Conservation (phyloP, 2,329 filamentous ascomycete species). For the Epichloe gansuensis region DNA sequence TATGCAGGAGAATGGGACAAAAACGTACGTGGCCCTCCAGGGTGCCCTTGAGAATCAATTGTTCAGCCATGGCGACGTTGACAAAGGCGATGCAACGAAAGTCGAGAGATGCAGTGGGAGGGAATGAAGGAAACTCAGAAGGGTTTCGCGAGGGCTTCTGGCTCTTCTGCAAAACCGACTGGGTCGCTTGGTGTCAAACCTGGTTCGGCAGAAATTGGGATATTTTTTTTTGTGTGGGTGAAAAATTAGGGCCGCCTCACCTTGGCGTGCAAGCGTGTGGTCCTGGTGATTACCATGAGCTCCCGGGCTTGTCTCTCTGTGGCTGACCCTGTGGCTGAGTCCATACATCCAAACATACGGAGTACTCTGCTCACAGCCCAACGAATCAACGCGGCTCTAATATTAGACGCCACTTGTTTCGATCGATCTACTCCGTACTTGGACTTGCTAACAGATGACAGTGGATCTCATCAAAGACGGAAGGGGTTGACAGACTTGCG, state of each 20-base stretch:
- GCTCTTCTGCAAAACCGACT: constrained; percentile 15
- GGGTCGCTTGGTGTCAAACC: constrained; percentile 9
- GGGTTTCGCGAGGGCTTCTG: constrained; percentile 14
- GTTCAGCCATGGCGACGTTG: constrained; percentile 65
- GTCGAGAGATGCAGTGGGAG: constrained; percentile 17
- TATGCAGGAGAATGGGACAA: constrained; percentile 10
- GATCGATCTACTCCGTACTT: too few species aligned
- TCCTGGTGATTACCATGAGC: constrained; percentile 4
- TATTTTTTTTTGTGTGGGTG: constrained; percentile 38
- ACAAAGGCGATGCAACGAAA: constrained; percentile 28
- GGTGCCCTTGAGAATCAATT: constrained; percentile 92
- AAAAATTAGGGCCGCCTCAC: constrained; percentile 34
- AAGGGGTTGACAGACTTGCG: too few species aligned
- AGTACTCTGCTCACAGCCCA: too few species aligned
- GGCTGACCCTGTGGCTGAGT: constrained; percentile 1
- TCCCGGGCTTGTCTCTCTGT: neutral
- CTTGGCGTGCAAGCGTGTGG: neutral
- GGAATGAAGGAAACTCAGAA: constrained; percentile 22
- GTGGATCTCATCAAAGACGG: too few species aligned
- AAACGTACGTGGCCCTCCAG: constrained; percentile 84
- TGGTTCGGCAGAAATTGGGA: constrained; percentile 25
- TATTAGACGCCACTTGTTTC: too few species aligned
- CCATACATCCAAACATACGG: too few species aligned
- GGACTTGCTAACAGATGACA: too few species aligned
- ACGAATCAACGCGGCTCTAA: too few species aligned